Evolutionary conservation across 352 stramenopile species (phyloP).

Genomic region (Pythium aquatile): DNA sequence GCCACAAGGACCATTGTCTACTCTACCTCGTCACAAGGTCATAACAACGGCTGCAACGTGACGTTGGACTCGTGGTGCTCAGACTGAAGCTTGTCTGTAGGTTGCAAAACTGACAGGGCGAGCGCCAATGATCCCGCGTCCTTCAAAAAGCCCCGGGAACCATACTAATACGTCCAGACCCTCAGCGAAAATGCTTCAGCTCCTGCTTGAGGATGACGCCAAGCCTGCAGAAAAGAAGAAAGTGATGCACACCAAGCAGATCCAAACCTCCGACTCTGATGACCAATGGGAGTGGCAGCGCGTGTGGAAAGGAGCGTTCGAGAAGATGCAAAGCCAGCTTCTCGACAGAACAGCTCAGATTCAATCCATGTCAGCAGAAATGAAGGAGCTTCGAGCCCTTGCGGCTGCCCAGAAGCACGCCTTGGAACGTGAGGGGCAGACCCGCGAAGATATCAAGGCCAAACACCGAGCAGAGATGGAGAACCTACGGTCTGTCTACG

Average conservation of each 20-base stretch:
- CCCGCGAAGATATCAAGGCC: conserved; percentile 30
- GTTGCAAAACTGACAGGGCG: conserved; percentile 22
- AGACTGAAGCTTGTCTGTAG: conserved; percentile 12
- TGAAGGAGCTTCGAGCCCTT: conserved; percentile 56
- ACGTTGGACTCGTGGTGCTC: background rate
- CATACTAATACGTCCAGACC: background rate
- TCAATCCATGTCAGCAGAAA: conserved; percentile 32
- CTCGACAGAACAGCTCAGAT: conserved; percentile 34
- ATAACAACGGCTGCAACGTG: background rate
- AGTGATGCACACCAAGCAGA: conserved; percentile 41
- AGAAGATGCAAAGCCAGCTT: conserved; percentile 50
- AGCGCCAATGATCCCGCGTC: background rate
- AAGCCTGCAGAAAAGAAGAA: conserved; percentile 10
- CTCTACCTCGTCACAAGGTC: conserved; percentile 49
- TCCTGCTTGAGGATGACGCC: conserved; percentile 8
- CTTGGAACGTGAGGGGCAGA: conserved; percentile 34
- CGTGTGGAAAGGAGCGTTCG: conserved; percentile 71
- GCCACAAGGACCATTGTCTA: conserved; percentile 50
- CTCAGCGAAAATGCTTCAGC: conserved; percentile 8
- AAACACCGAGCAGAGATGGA: conserved; percentile 47
- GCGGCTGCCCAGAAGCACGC: conserved; percentile 41
- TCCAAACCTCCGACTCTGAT: conserved; percentile 58
- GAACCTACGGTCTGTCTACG: conserved; percentile 44
- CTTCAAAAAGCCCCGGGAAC: background rate
- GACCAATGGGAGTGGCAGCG: conserved; percentile 71